Conservation (phyloP, 1,284 basidiomycete species). For the Ganoderma lucidum region DNA sequence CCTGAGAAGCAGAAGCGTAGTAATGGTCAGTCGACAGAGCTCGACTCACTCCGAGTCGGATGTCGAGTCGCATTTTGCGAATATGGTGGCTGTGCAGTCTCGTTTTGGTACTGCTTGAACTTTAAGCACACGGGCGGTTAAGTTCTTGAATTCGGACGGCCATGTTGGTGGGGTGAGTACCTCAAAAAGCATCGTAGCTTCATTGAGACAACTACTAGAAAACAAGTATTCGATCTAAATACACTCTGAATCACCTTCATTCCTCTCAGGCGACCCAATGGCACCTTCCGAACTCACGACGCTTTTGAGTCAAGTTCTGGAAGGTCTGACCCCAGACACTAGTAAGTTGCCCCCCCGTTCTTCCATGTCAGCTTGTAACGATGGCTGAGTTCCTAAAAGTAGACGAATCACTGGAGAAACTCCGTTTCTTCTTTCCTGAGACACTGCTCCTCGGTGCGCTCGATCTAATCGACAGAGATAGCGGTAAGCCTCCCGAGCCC, state of each 20-base stretch:
- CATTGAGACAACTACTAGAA: no score
- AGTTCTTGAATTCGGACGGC: background rate
- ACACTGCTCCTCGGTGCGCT: conserved; percentile 68
- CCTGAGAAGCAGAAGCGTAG: background rate
- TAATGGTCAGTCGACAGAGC: background rate
- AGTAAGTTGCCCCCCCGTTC: background rate
- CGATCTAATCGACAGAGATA: conserved; percentile 73
- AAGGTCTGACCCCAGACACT: conserved; percentile 16
- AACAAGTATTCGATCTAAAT: no score
- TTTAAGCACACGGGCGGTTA: background rate
- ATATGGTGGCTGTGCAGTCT: background rate
- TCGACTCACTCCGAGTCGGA: background rate
- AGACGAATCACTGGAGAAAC: conserved; percentile 60
- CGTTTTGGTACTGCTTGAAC: background rate
- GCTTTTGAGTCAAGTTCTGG: conserved; percentile 10
- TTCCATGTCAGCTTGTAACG: background rate
- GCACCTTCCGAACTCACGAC: background rate
- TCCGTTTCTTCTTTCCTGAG: conserved; percentile 67
- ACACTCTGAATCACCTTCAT: no score
- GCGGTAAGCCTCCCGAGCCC: conserved; percentile 50
- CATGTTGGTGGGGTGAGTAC: background rate
- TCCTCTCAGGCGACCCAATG: background rate
- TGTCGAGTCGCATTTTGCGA: no score
- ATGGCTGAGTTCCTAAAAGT: conserved; percentile 44
- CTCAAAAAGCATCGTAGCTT: background rate